A percentile compares a stretch with the other conserved stretches of the same genome.
phyloP scores from a whole-genome alignment of 1,139 yeast genomes.

The Geotrichum australiense region DNA sequence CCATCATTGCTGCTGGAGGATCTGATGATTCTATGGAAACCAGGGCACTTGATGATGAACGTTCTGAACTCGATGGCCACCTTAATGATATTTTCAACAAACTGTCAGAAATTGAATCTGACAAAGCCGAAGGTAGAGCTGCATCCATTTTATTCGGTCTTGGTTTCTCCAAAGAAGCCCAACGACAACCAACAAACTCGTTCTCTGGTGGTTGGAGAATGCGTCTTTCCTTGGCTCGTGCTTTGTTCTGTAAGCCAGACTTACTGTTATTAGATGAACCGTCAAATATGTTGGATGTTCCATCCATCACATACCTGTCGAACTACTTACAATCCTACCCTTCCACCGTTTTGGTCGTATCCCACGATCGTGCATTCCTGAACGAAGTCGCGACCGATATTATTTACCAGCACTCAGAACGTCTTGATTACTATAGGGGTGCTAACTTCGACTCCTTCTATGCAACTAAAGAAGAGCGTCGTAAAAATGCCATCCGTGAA shows the following conservation, averaged over 20 bases:
- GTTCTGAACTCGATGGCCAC: constrained; percentile 74
- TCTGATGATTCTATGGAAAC: constrained; percentile 61
- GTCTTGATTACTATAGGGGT: constrained; percentile 93
- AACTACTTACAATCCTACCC: constrained; percentile 84
- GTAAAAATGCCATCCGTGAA: constrained; percentile 87
- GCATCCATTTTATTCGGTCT: constrained; percentile 90
- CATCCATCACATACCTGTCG: constrained; percentile 90
- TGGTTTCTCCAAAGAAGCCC: constrained; percentile 88
- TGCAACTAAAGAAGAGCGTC: constrained; percentile 89
- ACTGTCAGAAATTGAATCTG: constrained; percentile 87
- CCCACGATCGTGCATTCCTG: constrained; percentile 94
- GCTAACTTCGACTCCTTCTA: constrained; percentile 90
- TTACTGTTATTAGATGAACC: constrained; percentile 92
- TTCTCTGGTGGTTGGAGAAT: constrained; percentile 99
- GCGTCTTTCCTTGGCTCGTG: constrained; percentile 97
- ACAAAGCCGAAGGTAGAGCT: constrained; percentile 95
- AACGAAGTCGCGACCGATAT: constrained; percentile 98
- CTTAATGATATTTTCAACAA: constrained; percentile 75
- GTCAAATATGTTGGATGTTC: constrained; percentile 99
- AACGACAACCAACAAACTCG: constrained; percentile 71
- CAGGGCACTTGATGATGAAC: constrained; percentile 77
- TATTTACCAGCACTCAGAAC: constrained; percentile 93
- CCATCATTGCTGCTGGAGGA: constrained; percentile 39
- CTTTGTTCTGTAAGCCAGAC: constrained; percentile 95
- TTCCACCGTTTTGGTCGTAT: constrained; percentile 87